Conservation (phyloP, 2,329 filamentous ascomycete genomes). For the Talaromyces atroroseus region DNA sequence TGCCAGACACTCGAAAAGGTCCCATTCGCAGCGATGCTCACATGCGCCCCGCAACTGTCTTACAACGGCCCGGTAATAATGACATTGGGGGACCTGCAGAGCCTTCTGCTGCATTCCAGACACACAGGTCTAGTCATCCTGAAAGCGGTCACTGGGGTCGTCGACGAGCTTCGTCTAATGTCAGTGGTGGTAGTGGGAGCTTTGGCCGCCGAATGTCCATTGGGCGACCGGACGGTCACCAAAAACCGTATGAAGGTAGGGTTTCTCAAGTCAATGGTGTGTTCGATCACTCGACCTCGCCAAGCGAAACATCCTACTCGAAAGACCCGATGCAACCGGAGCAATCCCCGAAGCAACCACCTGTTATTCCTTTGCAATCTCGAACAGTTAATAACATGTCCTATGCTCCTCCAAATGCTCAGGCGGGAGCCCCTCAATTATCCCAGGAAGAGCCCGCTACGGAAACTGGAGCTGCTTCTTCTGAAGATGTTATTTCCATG, state of each 20-base stretch:
- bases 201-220: slow-evolving; percentile 60
- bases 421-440: slow-evolving; percentile 18
- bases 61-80: slow-evolving; percentile 65
- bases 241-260: slow-evolving; percentile 35
- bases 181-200: slow-evolving; percentile 77
- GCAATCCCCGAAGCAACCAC: slow-evolving; percentile 23
- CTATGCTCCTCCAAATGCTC: slow-evolving; percentile 21
- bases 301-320: slow-evolving; percentile 21
- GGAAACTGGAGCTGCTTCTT: slow-evolving; percentile 17
- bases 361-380: slow-evolving; percentile 24
- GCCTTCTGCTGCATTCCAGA: slow-evolving; percentile 81
- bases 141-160: slow-evolving; percentile 61
- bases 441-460: slow-evolving; percentile 10
- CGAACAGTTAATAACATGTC: slow-evolving; percentile 25
- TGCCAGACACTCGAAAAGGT: slow-evolving; percentile 65
- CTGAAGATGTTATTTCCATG: slow-evolving; percentile 43
- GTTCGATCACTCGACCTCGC: slow-evolving; percentile 27
- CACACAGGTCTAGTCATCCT: slow-evolving; percentile 63
- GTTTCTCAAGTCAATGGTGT: slow-evolving; percentile 35
- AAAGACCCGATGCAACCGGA: slow-evolving; percentile 22
- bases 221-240: slow-evolving; percentile 41
- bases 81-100: slow-evolving; percentile 66
- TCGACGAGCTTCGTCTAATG: slow-evolving; percentile 81
- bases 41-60: slow-evolving; percentile 66
- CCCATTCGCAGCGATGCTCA: slow-evolving; percentile 62